A percentile compares a stretch with the other conserved stretches of the same genome.
Evolutionary conservation across 2,329 filamentous ascomycete species (phyloP).

Genomic region (Blastomyces parvus): DNA sequence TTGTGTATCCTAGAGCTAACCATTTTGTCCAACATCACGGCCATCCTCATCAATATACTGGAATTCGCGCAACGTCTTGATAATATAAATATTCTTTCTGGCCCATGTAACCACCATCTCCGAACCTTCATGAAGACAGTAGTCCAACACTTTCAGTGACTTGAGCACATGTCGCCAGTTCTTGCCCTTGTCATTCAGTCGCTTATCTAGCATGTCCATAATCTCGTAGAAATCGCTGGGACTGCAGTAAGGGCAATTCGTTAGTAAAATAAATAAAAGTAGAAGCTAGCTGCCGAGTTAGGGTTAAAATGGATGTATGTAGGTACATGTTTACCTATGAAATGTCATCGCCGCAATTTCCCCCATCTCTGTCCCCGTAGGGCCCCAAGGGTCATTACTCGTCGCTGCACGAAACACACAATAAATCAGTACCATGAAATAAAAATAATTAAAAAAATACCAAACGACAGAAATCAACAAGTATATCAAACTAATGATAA

Average conservation of each 20-base stretch:
- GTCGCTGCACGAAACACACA: constrained; percentile 56
- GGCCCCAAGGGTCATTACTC: constrained; percentile 97
- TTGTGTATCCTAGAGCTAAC: constrained; percentile 43
- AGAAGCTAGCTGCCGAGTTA: not conserved
- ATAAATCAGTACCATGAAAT: not conserved
- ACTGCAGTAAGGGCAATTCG: constrained; percentile 38
- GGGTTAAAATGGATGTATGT: not conserved
- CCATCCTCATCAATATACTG: constrained; percentile 94
- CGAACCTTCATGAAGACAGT: constrained; percentile 93
- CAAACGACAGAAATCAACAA: not conserved
- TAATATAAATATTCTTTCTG: constrained; percentile 95
- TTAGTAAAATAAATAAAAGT: not conserved
- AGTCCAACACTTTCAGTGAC: constrained; percentile 93
- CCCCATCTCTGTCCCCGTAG: constrained; percentile 95
- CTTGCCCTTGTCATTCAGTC: constrained; percentile 97
- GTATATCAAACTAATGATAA: constrained; percentile 13
- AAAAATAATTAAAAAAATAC: not conserved
- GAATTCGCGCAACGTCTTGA: constrained; percentile 96
- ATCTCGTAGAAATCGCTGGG: constrained; percentile 98
- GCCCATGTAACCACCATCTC: constrained; percentile 97
- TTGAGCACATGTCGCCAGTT: constrained; percentile 99
- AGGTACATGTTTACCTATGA: constrained; percentile 63
- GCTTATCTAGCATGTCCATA: constrained; percentile 99
- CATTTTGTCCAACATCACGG: constrained; percentile 90
- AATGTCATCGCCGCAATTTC: constrained; percentile 97